Conservation (phyloP, 2,329 filamentous ascomycete genomes). For the Parastagonospora nodorum region DNA sequence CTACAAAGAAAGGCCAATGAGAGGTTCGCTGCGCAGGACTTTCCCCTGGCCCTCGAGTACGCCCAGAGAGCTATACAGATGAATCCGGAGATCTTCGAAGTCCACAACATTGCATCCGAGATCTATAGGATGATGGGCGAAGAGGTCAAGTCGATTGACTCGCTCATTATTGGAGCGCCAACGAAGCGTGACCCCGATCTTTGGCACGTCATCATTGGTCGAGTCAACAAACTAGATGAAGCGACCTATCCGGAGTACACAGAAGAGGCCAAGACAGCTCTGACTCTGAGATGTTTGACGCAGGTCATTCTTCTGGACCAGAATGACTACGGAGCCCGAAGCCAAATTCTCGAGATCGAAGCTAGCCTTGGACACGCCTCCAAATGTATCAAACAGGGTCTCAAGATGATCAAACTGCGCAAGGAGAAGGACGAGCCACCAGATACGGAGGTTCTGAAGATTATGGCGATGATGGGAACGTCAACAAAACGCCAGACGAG, state of each 20-base stretch:
- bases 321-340: conserved; percentile 58
- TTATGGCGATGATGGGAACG: conserved; percentile 63
- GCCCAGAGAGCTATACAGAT: conserved; percentile 43
- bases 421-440: conserved; percentile 48
- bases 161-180: conserved; percentile 63
- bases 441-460: conserved; percentile 59
- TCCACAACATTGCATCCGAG: conserved; percentile 65
- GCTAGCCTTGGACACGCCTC: conserved; percentile 50
- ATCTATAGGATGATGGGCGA: conserved; percentile 62
- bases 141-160: conserved; percentile 60
- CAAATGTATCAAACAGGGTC: conserved; percentile 49
- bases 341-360: conserved; percentile 61
- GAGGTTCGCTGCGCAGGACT: conserved; percentile 67
- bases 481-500: conserved; percentile 54
- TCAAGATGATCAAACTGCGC: conserved; percentile 58
- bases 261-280: conserved; percentile 31
- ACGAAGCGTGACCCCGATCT: conserved; percentile 61
- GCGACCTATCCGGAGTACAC: conserved; percentile 35
- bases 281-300: conserved; percentile 38
- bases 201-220: conserved; percentile 63
- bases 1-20: conserved; percentile 70
- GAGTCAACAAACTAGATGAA: conserved; percentile 55
- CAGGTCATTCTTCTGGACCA: conserved; percentile 60
- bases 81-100: conserved; percentile 67
- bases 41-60: conserved; percentile 52